These are phyloP conservation scores for Amanita subjunquillea DNA, from an alignment of 768 basidiomycete species.

Conservation along the genomic window DNA sequence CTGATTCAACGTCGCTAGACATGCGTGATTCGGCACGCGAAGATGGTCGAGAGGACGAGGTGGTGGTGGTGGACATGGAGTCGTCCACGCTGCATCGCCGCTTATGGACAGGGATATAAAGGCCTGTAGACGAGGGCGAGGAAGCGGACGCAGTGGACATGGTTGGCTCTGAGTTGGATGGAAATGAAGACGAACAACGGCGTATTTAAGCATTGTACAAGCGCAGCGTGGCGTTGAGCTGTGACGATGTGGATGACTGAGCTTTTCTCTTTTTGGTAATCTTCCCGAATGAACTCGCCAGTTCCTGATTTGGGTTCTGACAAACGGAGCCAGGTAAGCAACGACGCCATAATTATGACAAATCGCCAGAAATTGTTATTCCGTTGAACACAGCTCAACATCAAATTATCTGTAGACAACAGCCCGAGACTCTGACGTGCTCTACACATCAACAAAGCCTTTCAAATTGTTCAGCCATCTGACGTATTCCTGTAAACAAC, in stretches of 20 bases:
- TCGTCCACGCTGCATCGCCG: slow-evolving; percentile 14
- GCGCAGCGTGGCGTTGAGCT: not conserved
- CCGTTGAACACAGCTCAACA: not conserved
- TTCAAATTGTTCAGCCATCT: slow-evolving; percentile 80
- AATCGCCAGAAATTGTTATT: not conserved
- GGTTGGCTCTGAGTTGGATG: not conserved
- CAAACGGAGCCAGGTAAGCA: not conserved
- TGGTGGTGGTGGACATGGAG: not conserved
- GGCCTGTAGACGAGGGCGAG: slow-evolving; percentile 12
- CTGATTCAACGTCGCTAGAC: slow-evolving; percentile 6
- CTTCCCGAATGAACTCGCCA: not conserved
- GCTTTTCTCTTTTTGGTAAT: not conserved
- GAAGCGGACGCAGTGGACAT: not conserved
- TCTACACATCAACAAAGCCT: slow-evolving; percentile 11
- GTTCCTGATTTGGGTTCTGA: not conserved
- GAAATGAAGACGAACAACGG: no score
- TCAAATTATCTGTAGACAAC: not conserved
- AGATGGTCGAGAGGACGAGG: slow-evolving; percentile 11
- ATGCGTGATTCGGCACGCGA: slow-evolving; percentile 13
- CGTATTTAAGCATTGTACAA: not conserved
- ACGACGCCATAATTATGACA: not conserved
- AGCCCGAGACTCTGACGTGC: not conserved
- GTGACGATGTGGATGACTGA: not conserved
- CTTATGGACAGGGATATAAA: slow-evolving; percentile 33
- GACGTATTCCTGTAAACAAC: slow-evolving; percentile 68